Conservation (phyloP, 139 green algal genomes). For the Coelastrella sp. region DNA sequence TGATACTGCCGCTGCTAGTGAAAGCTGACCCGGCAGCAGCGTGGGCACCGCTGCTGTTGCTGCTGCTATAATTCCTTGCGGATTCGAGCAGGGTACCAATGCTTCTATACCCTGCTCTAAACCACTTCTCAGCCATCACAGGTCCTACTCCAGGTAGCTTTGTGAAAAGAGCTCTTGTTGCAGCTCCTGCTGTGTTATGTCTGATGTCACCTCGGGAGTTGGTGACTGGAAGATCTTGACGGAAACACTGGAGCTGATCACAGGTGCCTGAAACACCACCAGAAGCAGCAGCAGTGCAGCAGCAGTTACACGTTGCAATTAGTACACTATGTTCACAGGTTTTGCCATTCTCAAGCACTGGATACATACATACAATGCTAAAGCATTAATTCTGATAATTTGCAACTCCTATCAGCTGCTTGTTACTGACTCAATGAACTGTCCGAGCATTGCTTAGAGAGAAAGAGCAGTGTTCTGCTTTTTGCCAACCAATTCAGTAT, state of each 20-base stretch:
- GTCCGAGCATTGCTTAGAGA: no score
- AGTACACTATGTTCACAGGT: not conserved
- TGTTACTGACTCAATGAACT: no score
- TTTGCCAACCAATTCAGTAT: no score
- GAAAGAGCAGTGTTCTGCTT: no score
- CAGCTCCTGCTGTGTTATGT: constrained; percentile 43
- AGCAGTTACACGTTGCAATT: not conserved
- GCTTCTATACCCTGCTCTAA: constrained; percentile 27
- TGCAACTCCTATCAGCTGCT: no score
- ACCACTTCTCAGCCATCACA: constrained; percentile 39
- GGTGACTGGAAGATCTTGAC: constrained; percentile 19
- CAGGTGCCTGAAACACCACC: constrained; percentile 22
- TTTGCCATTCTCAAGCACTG: no score
- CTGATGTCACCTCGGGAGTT: constrained; percentile 48
- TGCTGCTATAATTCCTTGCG: constrained; percentile 7
- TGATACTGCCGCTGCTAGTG: constrained; percentile 3
- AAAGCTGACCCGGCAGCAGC: not conserved
- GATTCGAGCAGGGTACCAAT: not conserved
- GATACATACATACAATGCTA: no score
- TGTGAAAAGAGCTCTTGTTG: not conserved
- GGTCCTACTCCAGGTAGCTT: constrained; percentile 51
- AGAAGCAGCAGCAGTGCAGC: not conserved
- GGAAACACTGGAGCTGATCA: constrained; percentile 51
- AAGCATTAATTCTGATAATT: no score
- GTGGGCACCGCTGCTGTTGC: not conserved